Conservation (phyloP, 2,329 filamentous ascomycete species). For the Ophiocordyceps robertsii region DNA sequence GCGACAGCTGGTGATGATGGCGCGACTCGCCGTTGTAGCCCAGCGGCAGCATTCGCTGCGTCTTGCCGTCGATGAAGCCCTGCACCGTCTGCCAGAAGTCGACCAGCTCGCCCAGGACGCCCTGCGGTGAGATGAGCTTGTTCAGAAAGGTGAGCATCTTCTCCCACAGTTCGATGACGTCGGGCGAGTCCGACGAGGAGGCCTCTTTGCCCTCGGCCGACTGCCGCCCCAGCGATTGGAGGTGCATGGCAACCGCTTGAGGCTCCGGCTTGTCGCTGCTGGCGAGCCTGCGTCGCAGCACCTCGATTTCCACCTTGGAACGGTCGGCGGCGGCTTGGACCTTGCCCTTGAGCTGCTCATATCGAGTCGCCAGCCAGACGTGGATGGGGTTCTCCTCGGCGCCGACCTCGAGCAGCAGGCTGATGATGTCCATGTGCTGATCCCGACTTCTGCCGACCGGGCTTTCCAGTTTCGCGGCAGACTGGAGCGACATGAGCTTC, state of each 20-base stretch:
- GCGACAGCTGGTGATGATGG: conserved; percentile 66
- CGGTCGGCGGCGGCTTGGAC: conserved; percentile 71
- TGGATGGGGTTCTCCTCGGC: conserved; percentile 94
- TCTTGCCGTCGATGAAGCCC: conserved; percentile 76
- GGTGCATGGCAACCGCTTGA: conserved; percentile 57
- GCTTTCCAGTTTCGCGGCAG: conserved; percentile 34
- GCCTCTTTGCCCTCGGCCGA: conserved; percentile 41
- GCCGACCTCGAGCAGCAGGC: conserved; percentile 79
- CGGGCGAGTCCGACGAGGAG: conserved; percentile 59
- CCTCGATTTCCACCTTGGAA: conserved; percentile 85
- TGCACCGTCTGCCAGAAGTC: conserved; percentile 92
- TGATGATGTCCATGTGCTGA: conserved; percentile 81
- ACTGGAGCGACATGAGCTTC: conserved; percentile 57
- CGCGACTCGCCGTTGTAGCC: conserved; percentile 74
- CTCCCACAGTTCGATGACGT: conserved; percentile 87
- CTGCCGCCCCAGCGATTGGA: conserved; percentile 61
- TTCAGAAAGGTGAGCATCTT: conserved; percentile 65
- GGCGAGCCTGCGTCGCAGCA: conserved; percentile 69
- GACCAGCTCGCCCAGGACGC: conserved; percentile 75
- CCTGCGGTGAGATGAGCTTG: conserved; percentile 61
- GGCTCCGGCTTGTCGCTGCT: conserved; percentile 57
- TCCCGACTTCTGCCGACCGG: conserved; percentile 51
- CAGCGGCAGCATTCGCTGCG: conserved; percentile 64
- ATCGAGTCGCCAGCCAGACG: conserved; percentile 85
- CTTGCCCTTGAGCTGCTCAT: conserved; percentile 77